phyloP scores from a whole-genome alignment of 306 rosid genomes.

The Quercus agrifolia region DNA sequence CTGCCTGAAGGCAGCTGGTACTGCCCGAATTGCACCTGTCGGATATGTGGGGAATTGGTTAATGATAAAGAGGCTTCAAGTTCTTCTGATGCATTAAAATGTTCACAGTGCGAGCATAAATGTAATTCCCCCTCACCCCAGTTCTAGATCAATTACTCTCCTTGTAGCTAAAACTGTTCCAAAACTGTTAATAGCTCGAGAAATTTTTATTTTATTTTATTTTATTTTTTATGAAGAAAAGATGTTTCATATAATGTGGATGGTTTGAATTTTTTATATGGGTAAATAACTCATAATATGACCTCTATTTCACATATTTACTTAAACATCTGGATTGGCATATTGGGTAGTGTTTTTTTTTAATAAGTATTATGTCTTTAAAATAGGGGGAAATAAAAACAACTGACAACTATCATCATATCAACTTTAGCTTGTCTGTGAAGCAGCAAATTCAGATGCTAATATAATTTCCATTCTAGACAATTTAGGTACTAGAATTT shows the following conservation, averaged over 20 bases:
- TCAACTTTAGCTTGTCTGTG: not conserved
- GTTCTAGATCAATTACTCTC: conserved; percentile 11
- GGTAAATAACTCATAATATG: not conserved
- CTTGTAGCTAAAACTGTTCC: conserved; percentile 15
- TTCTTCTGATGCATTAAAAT: conserved; percentile 55
- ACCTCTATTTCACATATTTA: not conserved
- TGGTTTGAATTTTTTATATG: not conserved
- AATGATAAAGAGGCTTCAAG: conserved; percentile 56
- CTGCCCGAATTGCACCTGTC: conserved; percentile 84
- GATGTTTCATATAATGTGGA: not conserved
- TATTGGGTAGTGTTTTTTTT: not conserved
- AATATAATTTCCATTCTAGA: no score
- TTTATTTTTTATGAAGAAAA: not conserved
- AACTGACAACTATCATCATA: not conserved
- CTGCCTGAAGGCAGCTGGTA: conserved; percentile 97
- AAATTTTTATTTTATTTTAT: not conserved
- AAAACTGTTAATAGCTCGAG: conserved; percentile 10
- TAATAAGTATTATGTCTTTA: not conserved
- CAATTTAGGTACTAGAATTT: no score
- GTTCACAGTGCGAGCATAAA: conserved; percentile 90
- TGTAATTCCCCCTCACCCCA: conserved; percentile 45
- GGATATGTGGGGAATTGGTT: conserved; percentile 76
- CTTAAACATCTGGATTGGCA: not conserved
- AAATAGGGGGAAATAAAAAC: not conserved
- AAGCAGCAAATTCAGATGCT: no score